Conservation (phyloP, 2,329 filamentous ascomycete species). For the Samsoniella hepiali region DNA sequence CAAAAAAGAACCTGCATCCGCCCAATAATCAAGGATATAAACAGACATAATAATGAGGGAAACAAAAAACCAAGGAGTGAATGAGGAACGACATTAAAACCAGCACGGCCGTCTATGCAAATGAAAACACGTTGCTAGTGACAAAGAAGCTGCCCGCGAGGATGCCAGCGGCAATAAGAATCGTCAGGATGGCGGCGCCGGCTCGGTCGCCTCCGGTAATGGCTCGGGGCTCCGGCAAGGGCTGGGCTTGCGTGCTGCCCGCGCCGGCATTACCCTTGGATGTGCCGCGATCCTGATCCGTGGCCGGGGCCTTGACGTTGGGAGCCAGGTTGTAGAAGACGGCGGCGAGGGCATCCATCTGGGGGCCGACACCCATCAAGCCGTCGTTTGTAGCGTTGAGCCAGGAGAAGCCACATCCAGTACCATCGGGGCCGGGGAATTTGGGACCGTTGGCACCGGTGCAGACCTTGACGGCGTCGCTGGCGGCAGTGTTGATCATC, state of each 20-base stretch:
- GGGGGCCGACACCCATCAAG: slow-evolving; percentile 60
- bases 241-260: slow-evolving; percentile 34
- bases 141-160: slow-evolving; percentile 50
- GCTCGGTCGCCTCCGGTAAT: slow-evolving; percentile 52
- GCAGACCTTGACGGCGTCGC: slow-evolving; percentile 51
- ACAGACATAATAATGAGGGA: neutral
- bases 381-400: slow-evolving; percentile 55
- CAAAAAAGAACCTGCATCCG: slow-evolving; percentile 6
- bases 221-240: slow-evolving; percentile 27
- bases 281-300: slow-evolving; percentile 56
- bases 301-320: slow-evolving; percentile 44
- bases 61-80: neutral
- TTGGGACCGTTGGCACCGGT: slow-evolving; percentile 41
- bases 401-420: slow-evolving; percentile 68
- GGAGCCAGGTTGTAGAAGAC: slow-evolving; percentile 58
- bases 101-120: neutral
- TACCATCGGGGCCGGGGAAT: slow-evolving; percentile 52
- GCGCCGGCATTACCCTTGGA: slow-evolving; percentile 50
- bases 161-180: slow-evolving; percentile 46
- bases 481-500: slow-evolving; percentile 49
- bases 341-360: slow-evolving; percentile 65
- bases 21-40: slow-evolving; percentile 5
- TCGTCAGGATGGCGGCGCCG: slow-evolving; percentile 55
- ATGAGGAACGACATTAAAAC: neutral
- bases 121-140: slow-evolving; percentile 31